Conservation (phyloP, 1,139 yeast genomes). For the Hemisphaericaspora xylofermentans region DNA sequence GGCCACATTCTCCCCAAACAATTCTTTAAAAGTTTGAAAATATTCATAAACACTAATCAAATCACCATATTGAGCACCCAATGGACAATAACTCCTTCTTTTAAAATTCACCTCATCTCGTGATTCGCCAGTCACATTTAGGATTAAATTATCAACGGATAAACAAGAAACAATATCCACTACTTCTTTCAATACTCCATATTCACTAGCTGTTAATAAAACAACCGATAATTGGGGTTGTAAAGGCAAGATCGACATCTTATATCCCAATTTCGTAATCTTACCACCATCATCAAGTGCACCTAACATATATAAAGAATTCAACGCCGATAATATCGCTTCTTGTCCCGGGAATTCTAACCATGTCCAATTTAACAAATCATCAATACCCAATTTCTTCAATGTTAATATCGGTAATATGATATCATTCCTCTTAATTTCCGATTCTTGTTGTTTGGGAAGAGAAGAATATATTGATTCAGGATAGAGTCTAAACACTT, state of each 20-base stretch:
- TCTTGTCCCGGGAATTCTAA: constrained; percentile 85
- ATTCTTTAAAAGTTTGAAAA: constrained; percentile 56
- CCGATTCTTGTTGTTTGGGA: constrained; percentile 85
- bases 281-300: constrained; percentile 78
- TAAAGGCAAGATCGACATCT: constrained; percentile 87
- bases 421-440: constrained; percentile 82
- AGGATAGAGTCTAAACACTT: constrained; percentile 79
- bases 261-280: constrained; percentile 72
- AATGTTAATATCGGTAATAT: constrained; percentile 80
- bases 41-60: constrained; percentile 79
- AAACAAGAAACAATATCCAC: constrained; percentile 90
- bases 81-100: constrained; percentile 62
- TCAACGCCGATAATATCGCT: constrained; percentile 72
- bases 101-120: constrained; percentile 76
- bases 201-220: constrained; percentile 63
- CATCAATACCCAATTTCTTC: constrained; percentile 80
- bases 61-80: constrained; percentile 78
- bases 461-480: constrained; percentile 62
- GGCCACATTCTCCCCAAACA: constrained; percentile 27
- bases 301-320: constrained; percentile 71
- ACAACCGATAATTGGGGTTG: constrained; percentile 94
- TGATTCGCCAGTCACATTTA: constrained; percentile 67
- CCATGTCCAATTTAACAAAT: constrained; percentile 88
- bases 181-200: constrained; percentile 60
- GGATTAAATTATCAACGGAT: constrained; percentile 83